Evolutionary conservation across 2,329 filamentous ascomycete genomes (phyloP).

Genomic region (Fusarium vanettenii): DNA sequence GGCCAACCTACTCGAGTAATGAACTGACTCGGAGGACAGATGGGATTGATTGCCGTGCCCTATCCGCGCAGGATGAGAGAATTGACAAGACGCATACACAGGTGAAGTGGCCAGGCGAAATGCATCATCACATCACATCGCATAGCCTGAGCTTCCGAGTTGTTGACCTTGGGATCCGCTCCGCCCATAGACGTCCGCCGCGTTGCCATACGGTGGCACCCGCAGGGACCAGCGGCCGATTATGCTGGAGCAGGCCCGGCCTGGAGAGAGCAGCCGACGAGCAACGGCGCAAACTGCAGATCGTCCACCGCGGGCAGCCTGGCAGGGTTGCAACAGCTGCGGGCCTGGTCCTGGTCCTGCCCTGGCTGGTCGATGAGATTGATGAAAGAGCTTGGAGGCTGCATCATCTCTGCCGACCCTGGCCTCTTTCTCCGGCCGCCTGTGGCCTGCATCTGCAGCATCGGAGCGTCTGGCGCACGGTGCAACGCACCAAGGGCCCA

Average conservation of each 20-base stretch:
- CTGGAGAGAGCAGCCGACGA: constrained; percentile 26
- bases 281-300: constrained; percentile 42
- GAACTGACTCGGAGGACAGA: constrained; percentile 26
- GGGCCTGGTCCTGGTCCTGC: constrained; percentile 34
- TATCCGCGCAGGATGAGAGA: constrained; percentile 32
- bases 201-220: constrained; percentile 36
- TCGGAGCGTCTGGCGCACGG: constrained; percentile 40
- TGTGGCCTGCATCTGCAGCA: constrained; percentile 40
- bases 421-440: constrained; percentile 30
- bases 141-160: constrained; percentile 35
- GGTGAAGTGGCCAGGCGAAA: constrained; percentile 33
- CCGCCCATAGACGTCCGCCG: constrained; percentile 38
- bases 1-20: constrained; percentile 23
- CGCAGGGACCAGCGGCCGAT: constrained; percentile 33
- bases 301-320: constrained; percentile 40
- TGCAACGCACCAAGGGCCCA: constrained; percentile 36
- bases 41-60: constrained; percentile 29
- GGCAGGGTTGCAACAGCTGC: constrained; percentile 36
- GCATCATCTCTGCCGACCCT: constrained; percentile 41
- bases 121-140: constrained; percentile 44
- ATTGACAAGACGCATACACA: constrained; percentile 12
- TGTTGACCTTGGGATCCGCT: constrained; percentile 40
- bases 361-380: constrained; percentile 37
- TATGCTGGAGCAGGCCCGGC: constrained; percentile 29
- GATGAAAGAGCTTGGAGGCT: constrained; percentile 34